Evolutionary conservation across 140 eudicot species (phyloP), one percentile per base, ranked within the genome.

Genomic region (Flaveria floridana): DNA sequence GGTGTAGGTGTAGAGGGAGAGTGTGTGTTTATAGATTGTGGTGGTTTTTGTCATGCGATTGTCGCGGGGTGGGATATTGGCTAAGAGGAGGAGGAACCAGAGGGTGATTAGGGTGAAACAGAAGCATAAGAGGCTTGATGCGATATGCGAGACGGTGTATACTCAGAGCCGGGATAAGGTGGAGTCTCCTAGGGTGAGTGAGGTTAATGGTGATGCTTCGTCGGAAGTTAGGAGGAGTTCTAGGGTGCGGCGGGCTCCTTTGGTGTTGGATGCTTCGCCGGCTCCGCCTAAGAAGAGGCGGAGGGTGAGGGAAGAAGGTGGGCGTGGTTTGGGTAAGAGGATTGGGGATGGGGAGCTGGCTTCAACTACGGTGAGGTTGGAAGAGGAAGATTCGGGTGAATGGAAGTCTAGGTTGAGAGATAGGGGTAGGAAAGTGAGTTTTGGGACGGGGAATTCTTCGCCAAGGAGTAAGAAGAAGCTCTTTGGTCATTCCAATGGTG

Each of bases 121-220:
- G 84, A 94, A 90, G 80, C 97, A 84, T 26, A 90, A 94, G 85
- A 85, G 82, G 76, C 90, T 94, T 70, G 99, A 94, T 79, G 90
- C 90, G 10, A 88, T 94, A 34, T 83, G 86, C 76, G 99, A 90
- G 5, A 76, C 81, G 58, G 83, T 69, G 23, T 94, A 75, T 69
- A 87, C 57, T 59, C 76, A 74, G 88, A 89, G 84, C 79, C 97
- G 83, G 67, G 76, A 65, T 18, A 81, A 75, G 81, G 66, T 80
- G 39, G 82, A 74, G 61, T 68, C 80, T 59, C 76, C 70, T 57
- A 86, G 70, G 21, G 28, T 76, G 28, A 81, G 72, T 53, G 88
- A 82, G 77, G 83, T 59, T 74, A 86, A 76, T 64, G 89, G 80
- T 67, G 81, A 80, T 67, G 81, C 79, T 25, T 47, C 85, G 48